Evolutionary conservation across 345 rosid genomes (phyloP).

Genomic region (Isatis tinctoria): DNA sequence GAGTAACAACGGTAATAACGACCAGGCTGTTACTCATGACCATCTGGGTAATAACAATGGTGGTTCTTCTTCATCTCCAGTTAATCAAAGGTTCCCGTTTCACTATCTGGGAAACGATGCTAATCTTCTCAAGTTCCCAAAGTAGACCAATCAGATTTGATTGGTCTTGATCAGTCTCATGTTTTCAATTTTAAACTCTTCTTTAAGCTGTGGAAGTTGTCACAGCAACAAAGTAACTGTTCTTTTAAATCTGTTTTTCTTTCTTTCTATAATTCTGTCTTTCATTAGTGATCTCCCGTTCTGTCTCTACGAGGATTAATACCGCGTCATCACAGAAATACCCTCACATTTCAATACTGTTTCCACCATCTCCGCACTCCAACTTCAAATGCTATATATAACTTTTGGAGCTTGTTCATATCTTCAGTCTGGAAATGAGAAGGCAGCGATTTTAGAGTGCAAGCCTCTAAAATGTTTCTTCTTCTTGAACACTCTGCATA

Average conservation of each 20-base stretch:
- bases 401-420: no score
- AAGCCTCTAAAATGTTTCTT: constrained; percentile 61
- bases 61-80: constrained; percentile 32
- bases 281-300: neutral
- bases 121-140: constrained; percentile 51
- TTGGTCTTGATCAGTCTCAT: neutral
- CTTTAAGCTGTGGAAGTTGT: constrained; percentile 25
- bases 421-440: no score
- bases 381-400: neutral
- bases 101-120: constrained; percentile 53
- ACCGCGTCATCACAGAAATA: no score
- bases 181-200: constrained; percentile 14
- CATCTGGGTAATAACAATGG: constrained; percentile 33
- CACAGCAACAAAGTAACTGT: constrained; percentile 11
- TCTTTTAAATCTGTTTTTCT: neutral
- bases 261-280: neutral
- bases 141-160: constrained; percentile 31
- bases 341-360: neutral
- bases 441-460: neutral
- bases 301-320: no score
- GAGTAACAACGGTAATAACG: constrained; percentile 9
- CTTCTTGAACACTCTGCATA: constrained; percentile 85
- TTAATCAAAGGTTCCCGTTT: constrained; percentile 54
- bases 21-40: constrained; percentile 24
- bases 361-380: neutral